phyloP scores from a whole-genome alignment of 2,329 filamentous ascomycete genomes.

The Neonectria ditissima region DNA sequence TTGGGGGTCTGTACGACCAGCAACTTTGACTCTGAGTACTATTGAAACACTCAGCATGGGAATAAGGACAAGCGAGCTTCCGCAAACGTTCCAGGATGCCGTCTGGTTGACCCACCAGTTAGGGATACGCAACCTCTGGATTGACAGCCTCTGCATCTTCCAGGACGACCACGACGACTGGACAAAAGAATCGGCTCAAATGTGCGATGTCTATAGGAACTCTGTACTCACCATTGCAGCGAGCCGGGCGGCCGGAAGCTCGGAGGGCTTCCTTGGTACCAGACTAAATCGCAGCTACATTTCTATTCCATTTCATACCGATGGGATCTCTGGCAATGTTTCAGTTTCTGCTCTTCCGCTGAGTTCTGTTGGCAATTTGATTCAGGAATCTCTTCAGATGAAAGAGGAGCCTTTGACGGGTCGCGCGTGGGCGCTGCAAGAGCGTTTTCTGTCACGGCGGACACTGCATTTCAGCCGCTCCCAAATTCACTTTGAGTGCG shows the following conservation, averaged over 20 bases:
- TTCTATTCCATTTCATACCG: background rate
- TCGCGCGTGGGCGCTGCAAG: background rate
- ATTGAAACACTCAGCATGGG: background rate
- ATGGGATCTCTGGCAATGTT: background rate
- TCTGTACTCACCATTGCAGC: slow-evolving; percentile 9
- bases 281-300: background rate
- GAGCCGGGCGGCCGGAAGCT: slow-evolving; percentile 1
- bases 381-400: background rate
- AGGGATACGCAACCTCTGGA: slow-evolving; percentile 7
- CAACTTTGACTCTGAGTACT: background rate
- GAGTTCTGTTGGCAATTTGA: background rate
- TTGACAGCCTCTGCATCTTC: slow-evolving; percentile 13
- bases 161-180: slow-evolving; percentile 8
- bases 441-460: background rate
- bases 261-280: background rate
- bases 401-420: background rate
- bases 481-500: background rate
- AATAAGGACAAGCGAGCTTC: background rate
- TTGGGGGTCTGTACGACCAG: slow-evolving; percentile 2
- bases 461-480: background rate
- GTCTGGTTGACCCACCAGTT: slow-evolving; percentile 2
- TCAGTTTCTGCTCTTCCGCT: background rate
- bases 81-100: background rate
- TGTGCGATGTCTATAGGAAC: slow-evolving; percentile 6
- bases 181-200: background rate